Evolutionary conservation across 1,284 basidiomycete genomes (phyloP), one percentile per base, ranked within the genome.

Genomic region (Pisolithus thermaeus): DNA sequence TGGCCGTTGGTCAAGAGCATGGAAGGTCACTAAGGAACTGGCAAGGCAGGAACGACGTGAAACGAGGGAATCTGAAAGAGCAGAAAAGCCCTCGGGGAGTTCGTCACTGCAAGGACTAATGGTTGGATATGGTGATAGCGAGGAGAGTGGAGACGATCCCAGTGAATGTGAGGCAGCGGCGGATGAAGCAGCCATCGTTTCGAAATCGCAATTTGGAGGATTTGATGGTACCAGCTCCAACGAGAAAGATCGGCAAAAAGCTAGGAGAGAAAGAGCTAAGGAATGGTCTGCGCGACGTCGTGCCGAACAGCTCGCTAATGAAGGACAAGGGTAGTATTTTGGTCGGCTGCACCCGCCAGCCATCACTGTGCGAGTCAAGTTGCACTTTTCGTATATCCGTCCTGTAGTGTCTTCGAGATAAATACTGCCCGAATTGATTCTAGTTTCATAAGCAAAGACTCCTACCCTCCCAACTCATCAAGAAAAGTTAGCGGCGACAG

Each of bases 1-100:
- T 18, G 90, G 90, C 1, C 72, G 86, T 28, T 92, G 85, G 82
- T 73, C 74, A 45, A 67, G 70, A 2, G 72, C 76, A 3, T 93
- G 92, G 91, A 66, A 64, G 37, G 58, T 68, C 2, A 66, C 72
- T 25, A 80, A 80, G 58, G 73, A 67, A 3, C 73, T 73, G 48
- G 72, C 65, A 4, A 71, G 70, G 28, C 42, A 43, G 51, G 41
- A 69, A 46, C 22, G 18, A n/a, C 27, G 36, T 12, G 62, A 61
- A 40, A 41, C 56, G 5, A 54, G 56, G 48, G 50, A 55, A n/a
- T 7, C 4, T 1, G 42, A 47, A 3, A 25, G 23, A 20, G 1
- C 18, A 20, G 18, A 20, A 20, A 20, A 20, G 1, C 36, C 42
- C n/a, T n/a, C n/a, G 18, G 46, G 43, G 50, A 54, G 52, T 37